Conservation (phyloP, 441 rosid genomes). For the Pelargonium australe region DNA sequence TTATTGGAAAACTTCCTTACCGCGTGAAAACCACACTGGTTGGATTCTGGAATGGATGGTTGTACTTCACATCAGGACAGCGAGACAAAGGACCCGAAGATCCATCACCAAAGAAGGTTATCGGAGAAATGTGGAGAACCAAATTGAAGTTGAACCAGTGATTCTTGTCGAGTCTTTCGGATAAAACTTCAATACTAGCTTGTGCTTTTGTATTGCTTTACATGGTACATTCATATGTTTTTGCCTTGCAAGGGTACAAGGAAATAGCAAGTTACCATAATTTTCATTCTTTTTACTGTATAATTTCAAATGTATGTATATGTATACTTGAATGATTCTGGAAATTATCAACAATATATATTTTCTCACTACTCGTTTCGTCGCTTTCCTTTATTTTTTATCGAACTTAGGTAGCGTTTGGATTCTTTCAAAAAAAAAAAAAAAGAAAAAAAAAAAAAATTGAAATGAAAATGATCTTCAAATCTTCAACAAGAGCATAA, state of each 20-base stretch:
- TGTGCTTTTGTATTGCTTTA: background rate
- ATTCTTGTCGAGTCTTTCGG: constrained; percentile 15
- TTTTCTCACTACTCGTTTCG: background rate
- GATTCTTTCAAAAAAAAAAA: too few species aligned
- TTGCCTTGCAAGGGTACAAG: background rate
- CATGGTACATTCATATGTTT: background rate
- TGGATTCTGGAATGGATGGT: constrained; percentile 72
- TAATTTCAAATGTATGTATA: background rate
- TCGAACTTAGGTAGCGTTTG: too few species aligned
- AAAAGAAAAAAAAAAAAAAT: too few species aligned
- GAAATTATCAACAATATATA: background rate
- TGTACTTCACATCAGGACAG: constrained; percentile 93
- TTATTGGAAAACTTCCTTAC: constrained; percentile 75
- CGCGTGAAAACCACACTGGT: constrained; percentile 87
- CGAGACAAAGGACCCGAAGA: constrained; percentile 80
- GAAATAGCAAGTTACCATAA: background rate
- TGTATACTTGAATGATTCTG: too few species aligned
- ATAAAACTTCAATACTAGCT: background rate
- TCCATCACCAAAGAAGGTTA: constrained; percentile 75
- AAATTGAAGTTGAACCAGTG: constrained; percentile 48
- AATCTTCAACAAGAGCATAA: too few species aligned
- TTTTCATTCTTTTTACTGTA: background rate
- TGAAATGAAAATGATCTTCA: too few species aligned
- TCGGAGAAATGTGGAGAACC: constrained; percentile 89
- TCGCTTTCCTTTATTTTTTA: background rate